Evolutionary conservation across 1,139 yeast genomes (phyloP), one percentile per base, ranked within the genome.

Genomic region (Scheffersomyces insectosa): DNA sequence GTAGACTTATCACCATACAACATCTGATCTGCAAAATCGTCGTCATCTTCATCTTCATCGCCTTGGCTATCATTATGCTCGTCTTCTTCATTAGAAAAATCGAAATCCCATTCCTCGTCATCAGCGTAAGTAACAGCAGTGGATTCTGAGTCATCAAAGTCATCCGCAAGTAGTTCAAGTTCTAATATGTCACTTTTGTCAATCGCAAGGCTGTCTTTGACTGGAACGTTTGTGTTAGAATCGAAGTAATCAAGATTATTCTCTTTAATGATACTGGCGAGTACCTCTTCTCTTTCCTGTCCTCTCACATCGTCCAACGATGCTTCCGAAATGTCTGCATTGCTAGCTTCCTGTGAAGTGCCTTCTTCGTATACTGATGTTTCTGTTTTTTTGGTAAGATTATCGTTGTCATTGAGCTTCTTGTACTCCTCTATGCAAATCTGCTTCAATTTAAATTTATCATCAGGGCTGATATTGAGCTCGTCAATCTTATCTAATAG

Each of bases 91-190:
- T 63, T 70, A 2, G 64, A 60, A 28, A 66, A 69, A 23, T 65
- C 66, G 32, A 51, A 54, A 28, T 53, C 78, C 56, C 65, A 70
- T 13, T 74, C 74, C 25, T 65, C 72, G 9, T 69, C 75, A 39
- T 72, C 73, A 8, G 65, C 70, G 32, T 56, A 57, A n/a, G 57
- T 57, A 16, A 61, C 67, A 13, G 61, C 68, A 5, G 65, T 60
- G 7, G 50, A 56, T 4, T 57, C 65, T 6, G 55, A 49, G 9
- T 70, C 77, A 33, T 69, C 77, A 29, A 82, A 54, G 14, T 80
- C 80, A 49, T 76, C 80, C 0, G 88, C 85, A 3, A 84, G 46
- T 14, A 74, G 37, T 44, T 74, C 78, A 38, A 74, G 55, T 48
- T 72, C 75, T 7, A 70, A 49, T 11, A 72, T 50, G 29, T 70